Evolutionary conservation across 2,329 filamentous ascomycete species (phyloP).

Genomic region (Colletotrichum viniferum): DNA sequence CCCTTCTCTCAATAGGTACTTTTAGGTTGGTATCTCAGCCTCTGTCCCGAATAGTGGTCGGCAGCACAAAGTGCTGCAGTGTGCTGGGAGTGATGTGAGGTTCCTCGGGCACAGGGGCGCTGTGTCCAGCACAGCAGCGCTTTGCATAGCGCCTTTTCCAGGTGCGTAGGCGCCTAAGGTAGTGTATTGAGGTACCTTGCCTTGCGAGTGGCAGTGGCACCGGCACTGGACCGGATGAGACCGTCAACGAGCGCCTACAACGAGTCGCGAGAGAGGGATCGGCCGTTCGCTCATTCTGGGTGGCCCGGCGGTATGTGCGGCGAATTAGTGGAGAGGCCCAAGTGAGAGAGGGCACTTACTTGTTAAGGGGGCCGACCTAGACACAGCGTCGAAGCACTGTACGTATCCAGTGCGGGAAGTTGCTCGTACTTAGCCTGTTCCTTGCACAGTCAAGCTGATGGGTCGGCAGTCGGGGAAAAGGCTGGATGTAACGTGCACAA

Average conservation of each 20-base stretch:
- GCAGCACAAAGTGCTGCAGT: not conserved
- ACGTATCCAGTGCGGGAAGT: not conserved
- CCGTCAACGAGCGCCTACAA: not conserved
- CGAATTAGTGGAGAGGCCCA: slow-evolving; percentile 57
- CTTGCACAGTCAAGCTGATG: not conserved
- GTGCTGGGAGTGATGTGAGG: not conserved
- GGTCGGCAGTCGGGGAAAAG: not conserved
- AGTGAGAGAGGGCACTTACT: slow-evolving; percentile 12
- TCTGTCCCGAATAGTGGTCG: not conserved
- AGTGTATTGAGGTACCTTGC: not conserved
- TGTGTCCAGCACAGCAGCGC: not conserved
- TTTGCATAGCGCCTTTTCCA: not conserved
- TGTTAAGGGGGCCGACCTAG: not conserved
- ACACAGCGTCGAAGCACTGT: not conserved
- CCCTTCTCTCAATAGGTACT: not conserved
- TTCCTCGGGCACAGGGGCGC: not conserved
- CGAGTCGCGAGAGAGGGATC: slow-evolving; percentile 7
- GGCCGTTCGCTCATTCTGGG: slow-evolving; percentile 29
- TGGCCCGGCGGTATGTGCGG: slow-evolving; percentile 61
- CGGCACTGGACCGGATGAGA: not conserved
- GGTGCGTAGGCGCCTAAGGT: not conserved
- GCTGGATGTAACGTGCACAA: not conserved
- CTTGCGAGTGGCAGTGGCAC: not conserved
- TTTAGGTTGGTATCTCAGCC: not conserved
- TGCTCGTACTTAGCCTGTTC: not conserved